A percentile compares a stretch with the other conserved stretches of the same genome.
These are phyloP conservation scores for Adansonia grandidieri DNA, from an alignment of 441 rosid species.

Conservation along the genomic window DNA sequence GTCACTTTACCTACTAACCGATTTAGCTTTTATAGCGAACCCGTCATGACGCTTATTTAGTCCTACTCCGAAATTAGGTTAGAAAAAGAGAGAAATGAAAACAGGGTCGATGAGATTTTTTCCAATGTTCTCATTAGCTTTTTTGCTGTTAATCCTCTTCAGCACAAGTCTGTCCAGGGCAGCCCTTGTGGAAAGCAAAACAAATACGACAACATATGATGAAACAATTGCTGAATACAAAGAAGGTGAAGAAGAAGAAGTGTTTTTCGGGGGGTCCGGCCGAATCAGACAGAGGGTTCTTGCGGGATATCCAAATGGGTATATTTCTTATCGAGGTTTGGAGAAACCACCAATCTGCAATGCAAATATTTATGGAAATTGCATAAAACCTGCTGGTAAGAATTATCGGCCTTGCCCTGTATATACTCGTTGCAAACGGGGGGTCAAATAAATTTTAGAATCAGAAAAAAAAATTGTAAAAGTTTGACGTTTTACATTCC, in stretches of 20 bases:
- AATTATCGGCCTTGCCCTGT: not conserved
- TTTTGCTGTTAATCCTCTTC: constrained; percentile 9
- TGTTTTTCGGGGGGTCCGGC: not conserved
- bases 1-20: too few relatives aligned
- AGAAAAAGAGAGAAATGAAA: constrained; percentile 5
- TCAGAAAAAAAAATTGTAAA: too few relatives aligned
- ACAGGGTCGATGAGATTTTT: not conserved
- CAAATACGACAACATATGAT: not conserved
- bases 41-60: not conserved
- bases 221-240: not conserved
- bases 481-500: not conserved
- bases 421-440: constrained; percentile 11
- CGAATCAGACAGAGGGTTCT: constrained; percentile 20
- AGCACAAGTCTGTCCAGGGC: not conserved
- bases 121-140: constrained; percentile 9
- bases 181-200: not conserved
- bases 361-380: constrained; percentile 14
- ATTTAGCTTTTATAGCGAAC: not conserved
- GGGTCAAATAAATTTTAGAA: not conserved
- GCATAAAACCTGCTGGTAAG: not conserved
- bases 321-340: not conserved
- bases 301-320: accelerated
- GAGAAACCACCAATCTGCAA: constrained; percentile 15
- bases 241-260: constrained; percentile 4
- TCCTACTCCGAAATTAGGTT: not conserved